Percentiles rank a stretch among this genome's conserved stretches.
These are phyloP conservation scores for Coelastrella sp. DNA, from an alignment of 139 green algal genomes.

Conservation along the genomic window DNA sequence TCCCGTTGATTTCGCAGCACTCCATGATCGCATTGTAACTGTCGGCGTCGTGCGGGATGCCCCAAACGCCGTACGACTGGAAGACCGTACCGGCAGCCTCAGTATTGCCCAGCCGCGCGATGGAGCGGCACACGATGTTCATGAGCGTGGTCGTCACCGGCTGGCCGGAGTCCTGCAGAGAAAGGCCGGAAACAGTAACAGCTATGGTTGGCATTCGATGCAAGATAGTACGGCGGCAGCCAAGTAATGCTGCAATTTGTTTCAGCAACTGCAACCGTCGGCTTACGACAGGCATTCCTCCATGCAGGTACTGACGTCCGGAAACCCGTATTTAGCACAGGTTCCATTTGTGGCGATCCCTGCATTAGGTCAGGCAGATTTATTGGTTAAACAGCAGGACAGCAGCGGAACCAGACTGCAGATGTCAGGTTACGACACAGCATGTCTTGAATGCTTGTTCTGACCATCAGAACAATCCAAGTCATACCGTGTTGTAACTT, in stretches of 20 bases:
- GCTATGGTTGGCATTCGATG: background rate
- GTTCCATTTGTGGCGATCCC: no score
- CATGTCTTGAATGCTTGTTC: background rate
- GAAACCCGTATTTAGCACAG: no score
- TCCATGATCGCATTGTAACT: conserved; percentile 40
- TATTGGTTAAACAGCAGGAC: no score
- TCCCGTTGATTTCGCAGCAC: conserved; percentile 20
- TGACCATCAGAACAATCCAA: no score
- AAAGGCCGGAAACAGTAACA: background rate
- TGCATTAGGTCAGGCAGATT: no score
- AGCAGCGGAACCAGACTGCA: background rate
- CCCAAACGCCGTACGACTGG: conserved; percentile 14
- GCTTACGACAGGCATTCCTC: no score
- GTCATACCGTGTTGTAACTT: no score
- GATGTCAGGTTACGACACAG: background rate
- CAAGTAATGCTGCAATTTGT: no score
- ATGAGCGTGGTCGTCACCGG: conserved; percentile 30
- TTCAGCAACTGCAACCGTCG: no score
- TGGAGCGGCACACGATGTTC: conserved; percentile 34
- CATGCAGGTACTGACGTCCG: no score
- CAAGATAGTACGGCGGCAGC: no score
- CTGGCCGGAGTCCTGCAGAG: background rate
- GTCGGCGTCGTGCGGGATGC: conserved; percentile 14
- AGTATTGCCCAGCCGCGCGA: conserved; percentile 30
- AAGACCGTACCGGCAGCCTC: conserved; percentile 19